Percentiles rank a stretch among this genome's conserved stretches.
Conservation (phyloP, 495 filamentous ascomycete species). For the Durotheca rogersii region DNA sequence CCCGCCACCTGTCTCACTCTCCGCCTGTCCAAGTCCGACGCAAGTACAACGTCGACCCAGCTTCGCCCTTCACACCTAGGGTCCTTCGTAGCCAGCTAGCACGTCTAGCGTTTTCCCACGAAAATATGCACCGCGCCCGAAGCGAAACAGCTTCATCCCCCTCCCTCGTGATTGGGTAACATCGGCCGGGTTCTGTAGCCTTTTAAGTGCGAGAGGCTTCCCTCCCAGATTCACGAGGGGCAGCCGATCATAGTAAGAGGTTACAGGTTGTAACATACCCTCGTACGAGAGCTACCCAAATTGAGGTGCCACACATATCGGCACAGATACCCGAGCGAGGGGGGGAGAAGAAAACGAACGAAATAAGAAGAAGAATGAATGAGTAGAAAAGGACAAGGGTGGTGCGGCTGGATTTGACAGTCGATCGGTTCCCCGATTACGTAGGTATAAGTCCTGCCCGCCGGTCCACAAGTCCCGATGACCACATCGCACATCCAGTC, state of each 20-base stretch:
- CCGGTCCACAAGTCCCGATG: no score
- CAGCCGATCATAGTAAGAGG: conserved; percentile 1
- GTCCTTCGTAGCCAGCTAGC: conserved; percentile 4
- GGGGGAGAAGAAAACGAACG: background rate
- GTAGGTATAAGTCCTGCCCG: no score
- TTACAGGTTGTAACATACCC: background rate
- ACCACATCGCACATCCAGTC: conserved; percentile 1
- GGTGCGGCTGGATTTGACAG: no score
- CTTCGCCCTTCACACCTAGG: background rate
- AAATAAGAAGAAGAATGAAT: background rate
- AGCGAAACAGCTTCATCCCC: conserved; percentile 5
- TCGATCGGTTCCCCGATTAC: conserved; percentile 3
- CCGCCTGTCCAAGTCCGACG: no score
- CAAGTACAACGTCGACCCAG: background rate
- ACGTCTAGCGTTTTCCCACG: conserved; percentile 1
- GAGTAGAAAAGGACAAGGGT: background rate
- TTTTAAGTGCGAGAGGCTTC: background rate
- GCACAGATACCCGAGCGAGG: no score
- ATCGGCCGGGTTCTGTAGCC: conserved; percentile 8
- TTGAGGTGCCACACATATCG: no score
- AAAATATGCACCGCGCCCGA: conserved; percentile 8
- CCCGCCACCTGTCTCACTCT: no score
- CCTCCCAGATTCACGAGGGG: background rate
- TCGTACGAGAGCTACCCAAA: conserved; percentile 1
- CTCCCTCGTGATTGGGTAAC: conserved; percentile 2